Percentiles rank a stretch among this genome's conserved stretches.
Conservation (phyloP, 2,329 filamentous ascomycete species). For the Calonectria montana region DNA sequence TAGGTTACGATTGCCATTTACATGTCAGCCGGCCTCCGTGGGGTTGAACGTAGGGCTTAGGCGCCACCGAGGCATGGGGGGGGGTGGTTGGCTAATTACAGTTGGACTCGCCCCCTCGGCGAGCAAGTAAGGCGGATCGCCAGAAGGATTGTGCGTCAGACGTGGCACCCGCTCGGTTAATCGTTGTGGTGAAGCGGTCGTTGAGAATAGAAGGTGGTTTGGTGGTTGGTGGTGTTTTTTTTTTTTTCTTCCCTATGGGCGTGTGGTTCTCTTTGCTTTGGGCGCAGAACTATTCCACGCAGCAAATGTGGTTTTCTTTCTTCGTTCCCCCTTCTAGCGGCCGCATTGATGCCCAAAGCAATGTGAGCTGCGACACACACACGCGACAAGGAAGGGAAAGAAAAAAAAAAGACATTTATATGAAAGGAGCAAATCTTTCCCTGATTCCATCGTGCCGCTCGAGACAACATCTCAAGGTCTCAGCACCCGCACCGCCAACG, state of each 20-base stretch:
- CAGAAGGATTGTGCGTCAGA: conserved; percentile 8
- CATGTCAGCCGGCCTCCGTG: neutral
- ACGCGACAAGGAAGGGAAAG: too few species aligned
- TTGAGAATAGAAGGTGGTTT: conserved; percentile 1
- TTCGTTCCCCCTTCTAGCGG: neutral
- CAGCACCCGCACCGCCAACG: neutral
- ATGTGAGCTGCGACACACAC: neutral
- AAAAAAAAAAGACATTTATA: neutral
- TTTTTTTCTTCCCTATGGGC: neutral
- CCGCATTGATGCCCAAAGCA: neutral
- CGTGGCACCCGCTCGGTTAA: conserved; percentile 10
- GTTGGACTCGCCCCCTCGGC: neutral
- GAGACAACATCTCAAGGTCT: neutral
- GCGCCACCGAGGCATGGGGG: neutral
- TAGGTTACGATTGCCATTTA: neutral
- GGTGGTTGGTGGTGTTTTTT: neutral
- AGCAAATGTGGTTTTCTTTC: neutral
- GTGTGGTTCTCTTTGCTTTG: too few species aligned
- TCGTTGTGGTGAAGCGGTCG: conserved; percentile 9
- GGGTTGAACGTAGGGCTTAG: neutral
- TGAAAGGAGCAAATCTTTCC: neutral
- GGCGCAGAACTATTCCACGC: neutral
- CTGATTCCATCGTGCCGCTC: neutral
- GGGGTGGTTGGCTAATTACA: neutral
- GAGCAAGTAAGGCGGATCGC: neutral